These are phyloP conservation scores for Agrocybe praecox DNA, from an alignment of 768 basidiomycete species.

Conservation along the genomic window DNA sequence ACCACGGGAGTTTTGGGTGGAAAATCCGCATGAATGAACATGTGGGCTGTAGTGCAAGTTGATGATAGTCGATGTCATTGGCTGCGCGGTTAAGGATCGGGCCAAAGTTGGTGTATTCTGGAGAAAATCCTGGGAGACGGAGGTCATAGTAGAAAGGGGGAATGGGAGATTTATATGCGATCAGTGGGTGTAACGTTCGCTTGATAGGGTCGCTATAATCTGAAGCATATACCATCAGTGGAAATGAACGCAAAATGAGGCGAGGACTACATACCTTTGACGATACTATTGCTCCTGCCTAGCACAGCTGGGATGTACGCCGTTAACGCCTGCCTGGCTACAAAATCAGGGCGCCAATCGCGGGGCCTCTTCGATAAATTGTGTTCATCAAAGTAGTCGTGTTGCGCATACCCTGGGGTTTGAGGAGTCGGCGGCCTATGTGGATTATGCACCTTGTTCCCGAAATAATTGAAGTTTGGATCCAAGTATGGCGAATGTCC, in stretches of 20 bases:
- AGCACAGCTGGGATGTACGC: slow-evolving; percentile 26
- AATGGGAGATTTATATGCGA: slow-evolving; percentile 26
- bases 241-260: not conserved
- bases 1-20: slow-evolving; percentile 66
- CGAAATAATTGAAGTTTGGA: not conserved
- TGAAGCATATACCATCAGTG: slow-evolving; percentile 1
- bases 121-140: slow-evolving; percentile 37
- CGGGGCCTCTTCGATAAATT: slow-evolving; percentile 41
- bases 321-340: slow-evolving; percentile 24
- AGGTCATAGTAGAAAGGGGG: slow-evolving; percentile 53
- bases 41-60: slow-evolving; percentile 55
- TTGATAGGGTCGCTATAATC: slow-evolving; percentile 31
- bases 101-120: slow-evolving; percentile 27
- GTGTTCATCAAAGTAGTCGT: slow-evolving; percentile 29
- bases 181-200: slow-evolving; percentile 30
- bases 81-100: slow-evolving; percentile 49
- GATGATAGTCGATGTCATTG: slow-evolving; percentile 53
- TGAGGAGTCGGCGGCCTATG: not conserved
- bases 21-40: slow-evolving; percentile 54
- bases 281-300: slow-evolving; percentile 30
- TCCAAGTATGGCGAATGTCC: not conserved
- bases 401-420: slow-evolving; percentile 22
- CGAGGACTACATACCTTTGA: slow-evolving; percentile 27
- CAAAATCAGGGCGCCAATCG: slow-evolving; percentile 48
- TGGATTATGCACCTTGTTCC: not conserved